These are phyloP conservation scores for Atkinsonella hypoxylon DNA, from an alignment of 2,329 filamentous ascomycete species.

Conservation along the genomic window DNA sequence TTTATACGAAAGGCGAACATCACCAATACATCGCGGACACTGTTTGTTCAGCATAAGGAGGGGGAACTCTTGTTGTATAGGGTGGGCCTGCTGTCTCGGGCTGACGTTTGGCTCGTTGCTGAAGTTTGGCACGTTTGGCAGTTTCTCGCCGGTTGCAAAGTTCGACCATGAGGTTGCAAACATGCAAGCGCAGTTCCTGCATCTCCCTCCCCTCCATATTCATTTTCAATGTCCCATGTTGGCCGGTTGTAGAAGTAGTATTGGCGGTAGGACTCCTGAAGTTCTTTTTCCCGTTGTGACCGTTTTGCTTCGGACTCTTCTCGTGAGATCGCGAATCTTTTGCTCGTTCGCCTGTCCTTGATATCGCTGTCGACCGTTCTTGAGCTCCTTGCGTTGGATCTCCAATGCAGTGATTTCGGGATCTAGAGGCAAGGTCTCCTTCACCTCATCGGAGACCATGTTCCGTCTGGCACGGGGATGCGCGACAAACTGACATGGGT, in stretches of 20 bases:
- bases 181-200: constrained; percentile 9
- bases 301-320: constrained; percentile 13
- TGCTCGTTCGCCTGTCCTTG: constrained; percentile 12
- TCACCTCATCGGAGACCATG: constrained; percentile 20
- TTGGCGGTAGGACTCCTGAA: constrained; percentile 14
- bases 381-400: constrained; percentile 11
- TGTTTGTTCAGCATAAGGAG: constrained; percentile 2
- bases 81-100: not conserved
- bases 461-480: constrained; percentile 15
- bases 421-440: constrained; percentile 12
- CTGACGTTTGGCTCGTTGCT: not conserved
- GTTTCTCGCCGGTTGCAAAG: constrained; percentile 14
- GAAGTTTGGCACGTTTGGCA: constrained; percentile 5
- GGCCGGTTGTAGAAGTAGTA: constrained; percentile 17
- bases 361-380: constrained; percentile 15
- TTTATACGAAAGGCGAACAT: not conserved
- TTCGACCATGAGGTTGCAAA: constrained; percentile 11
- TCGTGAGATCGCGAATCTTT: constrained; percentile 13
- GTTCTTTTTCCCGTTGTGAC: constrained; percentile 8
- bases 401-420: constrained; percentile 16
- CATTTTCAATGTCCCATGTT: constrained; percentile 17
- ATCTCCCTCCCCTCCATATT: constrained; percentile 8
- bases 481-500: constrained; percentile 14
- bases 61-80: no score
- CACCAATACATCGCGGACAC: not conserved